Percentiles rank a stretch among this genome's conserved stretches.
These are phyloP conservation scores for Cyclocybe aegerita DNA, from an alignment of 768 basidiomycete species.

Conservation along the genomic window DNA sequence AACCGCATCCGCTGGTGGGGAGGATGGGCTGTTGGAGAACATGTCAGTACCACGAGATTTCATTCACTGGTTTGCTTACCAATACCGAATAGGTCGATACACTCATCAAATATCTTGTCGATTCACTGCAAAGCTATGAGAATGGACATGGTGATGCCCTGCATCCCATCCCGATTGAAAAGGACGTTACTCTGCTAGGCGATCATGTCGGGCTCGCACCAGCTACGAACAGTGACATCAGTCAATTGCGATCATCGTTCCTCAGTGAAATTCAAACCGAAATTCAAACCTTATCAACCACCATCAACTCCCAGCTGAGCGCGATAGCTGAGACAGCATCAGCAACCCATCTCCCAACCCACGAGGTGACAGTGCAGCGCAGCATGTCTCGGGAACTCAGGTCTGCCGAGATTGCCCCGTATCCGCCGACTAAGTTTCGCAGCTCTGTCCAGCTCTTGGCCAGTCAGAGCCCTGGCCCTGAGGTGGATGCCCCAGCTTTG, in stretches of 20 bases:
- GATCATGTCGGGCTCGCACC: neutral
- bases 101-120: conserved; percentile 25
- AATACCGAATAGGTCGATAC: conserved; percentile 15
- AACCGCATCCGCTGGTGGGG: conserved; percentile 33
- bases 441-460: neutral
- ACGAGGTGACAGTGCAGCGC: no score
- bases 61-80: conserved; percentile 2
- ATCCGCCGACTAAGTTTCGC: neutral
- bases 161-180: neutral
- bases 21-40: conserved; percentile 29
- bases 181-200: neutral
- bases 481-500: no score
- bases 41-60: conserved; percentile 18
- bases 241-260: no score
- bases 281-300: no score
- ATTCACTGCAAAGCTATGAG: conserved; percentile 25
- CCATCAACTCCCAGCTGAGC: no score
- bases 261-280: no score
- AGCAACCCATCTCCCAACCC: no score
- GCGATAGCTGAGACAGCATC: no score
- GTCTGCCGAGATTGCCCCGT: no score
- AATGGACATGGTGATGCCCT: conserved; percentile 20
- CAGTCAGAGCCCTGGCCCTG: neutral
- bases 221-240: neutral
- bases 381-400: no score